phyloP scores from a whole-genome alignment of 768 basidiomycete species.

The Aureoboletus auriporus region DNA sequence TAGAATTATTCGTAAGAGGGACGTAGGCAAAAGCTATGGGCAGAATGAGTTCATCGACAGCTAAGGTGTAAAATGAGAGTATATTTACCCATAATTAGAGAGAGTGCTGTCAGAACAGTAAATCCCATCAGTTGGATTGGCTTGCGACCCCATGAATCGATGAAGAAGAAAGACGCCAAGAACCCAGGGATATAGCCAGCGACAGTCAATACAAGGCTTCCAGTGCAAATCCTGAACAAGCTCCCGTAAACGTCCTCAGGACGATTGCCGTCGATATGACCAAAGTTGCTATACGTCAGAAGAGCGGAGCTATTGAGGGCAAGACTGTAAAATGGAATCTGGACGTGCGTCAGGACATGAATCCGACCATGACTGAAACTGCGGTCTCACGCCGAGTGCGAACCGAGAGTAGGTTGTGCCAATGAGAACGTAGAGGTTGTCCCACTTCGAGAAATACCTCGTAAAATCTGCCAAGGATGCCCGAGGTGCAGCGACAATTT shows the following conservation, averaged over 20 bases:
- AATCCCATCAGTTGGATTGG: conserved; percentile 79
- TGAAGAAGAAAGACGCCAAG: conserved; percentile 44
- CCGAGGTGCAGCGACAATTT: conserved; percentile 59
- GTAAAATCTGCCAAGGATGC: conserved; percentile 66
- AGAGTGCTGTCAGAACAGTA: conserved; percentile 55
- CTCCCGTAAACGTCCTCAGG: conserved; percentile 39
- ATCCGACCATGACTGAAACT: conserved; percentile 17
- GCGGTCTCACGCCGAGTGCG: conserved; percentile 63
- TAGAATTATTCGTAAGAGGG: too few relatives aligned
- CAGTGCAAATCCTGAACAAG: conserved; percentile 56
- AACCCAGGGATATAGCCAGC: conserved; percentile 83
- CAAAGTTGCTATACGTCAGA: conserved; percentile 58
- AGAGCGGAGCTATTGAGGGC: conserved; percentile 76
- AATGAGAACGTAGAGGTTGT: conserved; percentile 72
- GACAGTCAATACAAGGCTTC: conserved; percentile 66
- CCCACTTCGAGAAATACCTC: conserved; percentile 60
- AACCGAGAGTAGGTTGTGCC: conserved; percentile 83
- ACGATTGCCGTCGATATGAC: conserved; percentile 35
- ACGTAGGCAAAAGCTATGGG: too few relatives aligned
- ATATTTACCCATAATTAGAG: conserved; percentile 63
- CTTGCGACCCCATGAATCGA: conserved; percentile 76
- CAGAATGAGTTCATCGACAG: too few relatives aligned
- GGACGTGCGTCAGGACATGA: neutral
- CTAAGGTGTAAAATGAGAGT: conserved; percentile 7
- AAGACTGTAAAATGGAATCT: conserved; percentile 84